phyloP scores from a whole-genome alignment of 176 grass and related monocot genomes.

The Chloris gayana region DNA sequence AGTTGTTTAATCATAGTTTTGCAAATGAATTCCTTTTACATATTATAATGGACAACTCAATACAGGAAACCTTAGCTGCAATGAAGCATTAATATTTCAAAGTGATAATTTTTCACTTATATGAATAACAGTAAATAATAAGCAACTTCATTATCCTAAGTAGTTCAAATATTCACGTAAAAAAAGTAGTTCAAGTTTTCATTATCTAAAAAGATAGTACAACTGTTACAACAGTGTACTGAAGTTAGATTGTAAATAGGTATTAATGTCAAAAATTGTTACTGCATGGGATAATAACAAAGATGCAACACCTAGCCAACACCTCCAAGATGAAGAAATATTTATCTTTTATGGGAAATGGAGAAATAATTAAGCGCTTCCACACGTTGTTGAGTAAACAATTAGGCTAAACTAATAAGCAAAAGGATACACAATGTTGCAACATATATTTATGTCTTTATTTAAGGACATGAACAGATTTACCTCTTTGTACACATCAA shows the following conservation, averaged over 20 bases:
- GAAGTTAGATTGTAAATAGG: background rate
- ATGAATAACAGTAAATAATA: background rate
- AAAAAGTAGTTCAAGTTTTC: conserved; percentile 18
- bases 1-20: too few relatives aligned
- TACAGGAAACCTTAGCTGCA: too few relatives aligned
- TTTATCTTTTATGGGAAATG: background rate
- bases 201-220: too few relatives aligned
- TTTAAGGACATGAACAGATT: conserved; percentile 18
- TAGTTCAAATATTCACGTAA: conserved; percentile 3
- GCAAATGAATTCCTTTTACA: too few relatives aligned
- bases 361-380: conserved; percentile 4
- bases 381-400: background rate
- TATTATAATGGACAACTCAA: too few relatives aligned
- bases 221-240: background rate
- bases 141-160: conserved; percentile 9
- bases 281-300: conserved; percentile 17
- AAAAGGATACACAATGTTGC: background rate
- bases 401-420: background rate
- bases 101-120: background rate
- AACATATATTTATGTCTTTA: background rate
- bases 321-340: conserved; percentile 15
- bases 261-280: background rate
- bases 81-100: too few relatives aligned
- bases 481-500: conserved; percentile 99
- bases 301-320: conserved; percentile 7